Conservation (phyloP, 202 grass and related monocot species). For the Cymbopogon flexuosus region DNA sequence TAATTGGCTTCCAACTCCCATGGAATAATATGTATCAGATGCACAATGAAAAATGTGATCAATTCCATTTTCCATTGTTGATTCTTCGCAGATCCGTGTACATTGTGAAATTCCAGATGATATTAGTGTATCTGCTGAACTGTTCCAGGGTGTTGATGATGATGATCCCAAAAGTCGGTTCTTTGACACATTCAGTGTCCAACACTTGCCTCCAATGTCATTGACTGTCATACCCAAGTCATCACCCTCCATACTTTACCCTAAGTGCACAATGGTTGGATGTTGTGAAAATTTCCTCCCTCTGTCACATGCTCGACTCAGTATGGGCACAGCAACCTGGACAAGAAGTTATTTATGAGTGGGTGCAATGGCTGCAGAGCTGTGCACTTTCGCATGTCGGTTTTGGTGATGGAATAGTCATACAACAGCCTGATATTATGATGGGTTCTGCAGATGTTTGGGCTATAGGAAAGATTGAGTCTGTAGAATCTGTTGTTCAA, state of each 20-base stretch:
- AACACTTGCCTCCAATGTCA: constrained; percentile 50
- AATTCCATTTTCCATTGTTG: background rate
- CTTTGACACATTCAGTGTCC: constrained; percentile 47
- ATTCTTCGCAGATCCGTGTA: constrained; percentile 43
- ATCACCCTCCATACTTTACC: constrained; percentile 58
- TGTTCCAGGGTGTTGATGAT: constrained; percentile 29
- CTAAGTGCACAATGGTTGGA: constrained; percentile 52
- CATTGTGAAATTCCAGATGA: constrained; percentile 51
- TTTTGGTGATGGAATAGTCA: constrained; percentile 43
- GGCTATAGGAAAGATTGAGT: constrained; percentile 34
- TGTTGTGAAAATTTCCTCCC: constrained; percentile 39
- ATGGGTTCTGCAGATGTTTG: constrained; percentile 32
- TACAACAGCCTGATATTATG: constrained; percentile 22
- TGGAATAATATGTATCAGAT: background rate
- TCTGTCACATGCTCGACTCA: constrained; percentile 60
- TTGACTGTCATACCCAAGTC: constrained; percentile 68
- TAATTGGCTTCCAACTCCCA: background rate
- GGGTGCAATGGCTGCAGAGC: constrained; percentile 70
- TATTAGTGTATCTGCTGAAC: constrained; percentile 53
- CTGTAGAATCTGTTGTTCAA: constrained; percentile 38
- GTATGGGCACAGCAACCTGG: constrained; percentile 63
- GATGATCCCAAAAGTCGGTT: background rate
- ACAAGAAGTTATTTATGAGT: constrained; percentile 65
- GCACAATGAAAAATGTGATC: background rate
- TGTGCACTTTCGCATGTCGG: constrained; percentile 54